phyloP scores from a whole-genome alignment of 441 rosid species.

The Biscutella auriculata region DNA sequence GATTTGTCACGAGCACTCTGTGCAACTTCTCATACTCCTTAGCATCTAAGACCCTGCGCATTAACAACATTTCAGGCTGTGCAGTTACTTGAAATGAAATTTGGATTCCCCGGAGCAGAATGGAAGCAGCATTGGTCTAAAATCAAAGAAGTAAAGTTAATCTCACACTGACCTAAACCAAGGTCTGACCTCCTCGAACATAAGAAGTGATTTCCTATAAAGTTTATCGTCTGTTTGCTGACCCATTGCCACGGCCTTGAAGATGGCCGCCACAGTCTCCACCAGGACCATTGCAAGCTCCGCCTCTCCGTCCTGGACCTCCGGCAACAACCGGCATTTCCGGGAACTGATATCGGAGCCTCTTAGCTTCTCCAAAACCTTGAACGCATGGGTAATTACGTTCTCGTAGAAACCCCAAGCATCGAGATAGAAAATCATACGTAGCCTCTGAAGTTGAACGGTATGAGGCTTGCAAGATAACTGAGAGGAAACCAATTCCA shows the following conservation, averaged over 20 bases:
- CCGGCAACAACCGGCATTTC: conserved; percentile 30
- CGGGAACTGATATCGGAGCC: conserved; percentile 17
- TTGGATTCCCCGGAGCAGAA: background rate
- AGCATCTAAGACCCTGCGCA: conserved; percentile 51
- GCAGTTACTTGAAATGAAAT: background rate
- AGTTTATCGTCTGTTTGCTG: conserved; percentile 31
- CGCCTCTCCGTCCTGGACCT: conserved; percentile 27
- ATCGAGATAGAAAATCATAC: conserved; percentile 44
- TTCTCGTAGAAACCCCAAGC: conserved; percentile 39
- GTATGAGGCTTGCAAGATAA: conserved; percentile 50
- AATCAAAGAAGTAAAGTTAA: background rate
- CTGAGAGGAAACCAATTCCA: conserved; percentile 58
- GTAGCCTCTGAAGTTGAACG: conserved; percentile 40
- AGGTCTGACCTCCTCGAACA: conserved; percentile 51
- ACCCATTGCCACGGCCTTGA: conserved; percentile 41
- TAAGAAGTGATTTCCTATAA: conserved; percentile 29
- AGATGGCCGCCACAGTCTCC: conserved; percentile 40
- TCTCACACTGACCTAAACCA: conserved; percentile 52
- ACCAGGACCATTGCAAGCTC: conserved; percentile 42
- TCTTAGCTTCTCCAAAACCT: conserved; percentile 43
- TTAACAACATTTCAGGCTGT: background rate
- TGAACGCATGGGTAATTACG: conserved; percentile 34
- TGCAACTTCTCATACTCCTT: conserved; percentile 45
- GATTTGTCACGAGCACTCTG: conserved; percentile 38
- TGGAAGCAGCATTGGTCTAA: background rate